These are phyloP conservation scores for Syzygium jambos DNA, from an alignment of 345 rosid genomes.

Conservation along the genomic window DNA sequence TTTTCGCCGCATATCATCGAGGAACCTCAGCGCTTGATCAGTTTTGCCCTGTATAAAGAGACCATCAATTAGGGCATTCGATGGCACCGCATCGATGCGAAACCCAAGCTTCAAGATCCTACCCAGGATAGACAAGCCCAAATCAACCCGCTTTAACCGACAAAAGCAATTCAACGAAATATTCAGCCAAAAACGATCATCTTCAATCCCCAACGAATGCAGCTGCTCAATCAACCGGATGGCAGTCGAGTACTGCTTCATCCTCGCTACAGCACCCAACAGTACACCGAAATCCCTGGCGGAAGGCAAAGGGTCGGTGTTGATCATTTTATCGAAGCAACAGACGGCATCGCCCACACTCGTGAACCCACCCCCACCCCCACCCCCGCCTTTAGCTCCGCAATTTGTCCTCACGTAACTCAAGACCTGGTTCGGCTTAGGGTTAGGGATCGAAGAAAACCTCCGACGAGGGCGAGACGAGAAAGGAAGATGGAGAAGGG, in stretches of 20 bases:
- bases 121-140: neutral
- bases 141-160: neutral
- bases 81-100: neutral
- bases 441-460: neutral
- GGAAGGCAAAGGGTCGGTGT: neutral
- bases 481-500: neutral
- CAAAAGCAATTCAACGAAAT: neutral
- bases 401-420: neutral
- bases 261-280: neutral
- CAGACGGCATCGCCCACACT: neutral
- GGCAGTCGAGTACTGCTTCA: neutral
- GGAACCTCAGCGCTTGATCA: neutral
- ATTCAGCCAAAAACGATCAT: neutral
- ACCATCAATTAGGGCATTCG: neutral
- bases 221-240: neutral
- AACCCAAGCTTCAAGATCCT: conserved; percentile 1
- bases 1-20: neutral
- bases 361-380: neutral
- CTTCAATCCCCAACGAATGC: neutral
- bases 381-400: neutral
- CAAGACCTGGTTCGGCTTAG: neutral
- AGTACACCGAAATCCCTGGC: neutral
- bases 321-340: neutral
- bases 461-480: neutral
- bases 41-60: neutral